A percentile compares a stretch with the other conserved stretches of the same genome.
These are phyloP conservation scores for Cytospora chrysosperma DNA, from an alignment of 2,329 filamentous ascomycete genomes.

Conservation along the genomic window DNA sequence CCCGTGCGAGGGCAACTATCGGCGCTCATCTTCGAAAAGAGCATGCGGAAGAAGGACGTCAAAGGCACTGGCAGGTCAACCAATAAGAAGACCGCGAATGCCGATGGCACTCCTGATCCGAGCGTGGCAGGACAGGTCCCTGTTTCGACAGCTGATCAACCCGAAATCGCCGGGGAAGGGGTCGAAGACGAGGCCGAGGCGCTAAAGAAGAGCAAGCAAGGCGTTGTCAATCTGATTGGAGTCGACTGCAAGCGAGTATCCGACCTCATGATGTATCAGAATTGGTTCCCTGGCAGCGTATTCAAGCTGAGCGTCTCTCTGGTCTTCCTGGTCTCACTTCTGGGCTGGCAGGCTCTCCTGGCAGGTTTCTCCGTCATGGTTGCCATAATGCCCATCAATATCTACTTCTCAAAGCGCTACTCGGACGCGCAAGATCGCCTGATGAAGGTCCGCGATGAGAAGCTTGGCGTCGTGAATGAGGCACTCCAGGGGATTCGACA, in stretches of 20 bases:
- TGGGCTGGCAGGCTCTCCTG: conserved; percentile 69
- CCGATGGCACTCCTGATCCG: conserved; percentile 33
- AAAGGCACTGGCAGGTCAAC: conserved; percentile 57
- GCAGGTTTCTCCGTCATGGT: conserved; percentile 65
- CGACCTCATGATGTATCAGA: conserved; percentile 66
- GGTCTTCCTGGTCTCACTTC: conserved; percentile 63
- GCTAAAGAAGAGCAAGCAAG: conserved; percentile 59
- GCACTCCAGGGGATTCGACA: conserved; percentile 77
- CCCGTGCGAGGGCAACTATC: conserved; percentile 70
- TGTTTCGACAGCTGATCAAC: conserved; percentile 33
- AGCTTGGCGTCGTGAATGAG: conserved; percentile 74
- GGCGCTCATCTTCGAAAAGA: conserved; percentile 73
- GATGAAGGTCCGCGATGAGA: conserved; percentile 75
- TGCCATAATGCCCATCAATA: conserved; percentile 66
- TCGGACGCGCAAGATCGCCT: conserved; percentile 63
- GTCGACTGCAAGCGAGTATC: conserved; percentile 70
- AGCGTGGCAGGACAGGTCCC: conserved; percentile 31
- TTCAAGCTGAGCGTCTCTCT: conserved; percentile 67
- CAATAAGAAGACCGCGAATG: conserved; percentile 37
- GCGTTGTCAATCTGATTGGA: conserved; percentile 75
- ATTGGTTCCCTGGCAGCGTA: conserved; percentile 60
- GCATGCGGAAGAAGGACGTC: conserved; percentile 73
- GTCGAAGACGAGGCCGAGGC: conserved; percentile 49
- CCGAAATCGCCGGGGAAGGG: conserved; percentile 34
- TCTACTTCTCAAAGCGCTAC: conserved; percentile 64